phyloP scores from a whole-genome alignment of 169 alveolate species.

The Eimeria maxima region DNA sequence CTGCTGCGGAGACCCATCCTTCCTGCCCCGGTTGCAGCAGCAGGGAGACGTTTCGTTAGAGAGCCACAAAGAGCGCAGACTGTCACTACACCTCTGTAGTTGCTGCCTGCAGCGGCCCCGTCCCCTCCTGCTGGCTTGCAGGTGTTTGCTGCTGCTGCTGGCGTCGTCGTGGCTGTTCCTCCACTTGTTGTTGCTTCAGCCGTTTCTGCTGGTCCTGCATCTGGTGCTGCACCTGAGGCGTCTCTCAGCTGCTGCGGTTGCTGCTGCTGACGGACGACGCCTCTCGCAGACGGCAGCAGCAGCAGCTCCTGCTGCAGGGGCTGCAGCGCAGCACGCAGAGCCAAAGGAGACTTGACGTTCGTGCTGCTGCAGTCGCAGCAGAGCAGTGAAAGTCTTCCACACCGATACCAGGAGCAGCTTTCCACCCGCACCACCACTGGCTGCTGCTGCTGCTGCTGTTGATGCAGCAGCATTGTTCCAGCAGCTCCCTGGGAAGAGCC shows the following conservation, averaged over 20 bases:
- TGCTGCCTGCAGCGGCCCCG: neutral
- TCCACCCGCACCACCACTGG: neutral
- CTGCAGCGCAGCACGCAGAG: conserved; percentile 57
- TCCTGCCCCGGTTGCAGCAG: conserved; percentile 5
- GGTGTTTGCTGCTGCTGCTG: neutral
- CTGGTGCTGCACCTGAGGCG: conserved; percentile 20
- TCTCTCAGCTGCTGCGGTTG: conserved; percentile 50
- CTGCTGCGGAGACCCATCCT: neutral
- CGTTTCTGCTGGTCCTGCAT: conserved; percentile 7
- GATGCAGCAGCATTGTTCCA: conserved; percentile 42
- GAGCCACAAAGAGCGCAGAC: conserved; percentile 58
- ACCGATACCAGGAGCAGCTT: conserved; percentile 26
- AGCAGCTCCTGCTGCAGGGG: conserved; percentile 64
- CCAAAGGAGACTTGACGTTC: conserved; percentile 14
- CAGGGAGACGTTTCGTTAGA: conserved; percentile 43
- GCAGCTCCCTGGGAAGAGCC: neutral
- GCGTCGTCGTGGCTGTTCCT: conserved; percentile 10
- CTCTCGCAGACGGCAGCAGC: neutral
- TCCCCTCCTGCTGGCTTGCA: neutral
- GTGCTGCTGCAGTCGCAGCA: conserved; percentile 58
- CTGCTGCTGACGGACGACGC: neutral
- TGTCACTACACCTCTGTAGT: conserved; percentile 41
- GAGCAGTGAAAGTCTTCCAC: conserved; percentile 16
- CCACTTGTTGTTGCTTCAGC: neutral
- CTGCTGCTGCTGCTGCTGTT: conserved; percentile 71